Percentiles rank a stretch among this genome's conserved stretches.
Conservation (phyloP, 2,329 filamentous ascomycete genomes). For the Microcyclospora tardicrescens region DNA sequence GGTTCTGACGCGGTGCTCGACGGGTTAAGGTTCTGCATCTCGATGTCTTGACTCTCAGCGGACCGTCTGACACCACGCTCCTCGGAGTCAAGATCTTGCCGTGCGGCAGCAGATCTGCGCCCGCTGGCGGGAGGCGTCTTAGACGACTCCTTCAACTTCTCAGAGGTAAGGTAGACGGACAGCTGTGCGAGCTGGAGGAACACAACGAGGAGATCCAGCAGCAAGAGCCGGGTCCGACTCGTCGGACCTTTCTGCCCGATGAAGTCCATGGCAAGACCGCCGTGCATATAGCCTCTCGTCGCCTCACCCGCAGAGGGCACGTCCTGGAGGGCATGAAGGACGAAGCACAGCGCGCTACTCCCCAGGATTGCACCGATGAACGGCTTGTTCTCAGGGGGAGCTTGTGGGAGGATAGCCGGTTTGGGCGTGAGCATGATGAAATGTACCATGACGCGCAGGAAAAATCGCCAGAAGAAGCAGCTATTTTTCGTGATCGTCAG, state of each 20-base stretch:
- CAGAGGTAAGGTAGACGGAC: slow-evolving; percentile 39
- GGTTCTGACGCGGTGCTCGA: slow-evolving; percentile 2
- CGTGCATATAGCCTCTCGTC: slow-evolving; percentile 44
- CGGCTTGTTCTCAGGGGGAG: slow-evolving; percentile 33
- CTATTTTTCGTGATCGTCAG: slow-evolving; percentile 16
- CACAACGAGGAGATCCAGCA: slow-evolving; percentile 42
- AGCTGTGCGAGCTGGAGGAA: slow-evolving; percentile 45
- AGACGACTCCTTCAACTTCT: slow-evolving; percentile 29
- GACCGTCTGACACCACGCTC: slow-evolving; percentile 41
- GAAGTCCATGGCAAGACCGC: slow-evolving; percentile 51
- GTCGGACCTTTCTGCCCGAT: slow-evolving; percentile 48
- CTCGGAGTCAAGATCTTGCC: slow-evolving; percentile 46
- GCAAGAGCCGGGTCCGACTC: slow-evolving; percentile 38
- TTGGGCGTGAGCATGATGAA: slow-evolving; percentile 48
- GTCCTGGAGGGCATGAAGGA: slow-evolving; percentile 35
- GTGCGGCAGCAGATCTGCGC: slow-evolving; percentile 1
- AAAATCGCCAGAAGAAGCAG: slow-evolving; percentile 46
- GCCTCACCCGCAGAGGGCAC: slow-evolving; percentile 34
- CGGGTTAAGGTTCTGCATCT: slow-evolving; percentile 26
- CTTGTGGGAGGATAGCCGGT: slow-evolving; percentile 37
- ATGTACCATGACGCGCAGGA: slow-evolving; percentile 42
- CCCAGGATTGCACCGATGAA: slow-evolving; percentile 42
- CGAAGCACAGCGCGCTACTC: slow-evolving; percentile 43
- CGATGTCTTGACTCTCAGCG: slow-evolving; percentile 26
- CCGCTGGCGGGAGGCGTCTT: not conserved